Evolutionary conservation across 495 filamentous ascomycete genomes (phyloP), one percentile per base, ranked within the genome.

Genomic region (Aspergillus leporis): DNA sequence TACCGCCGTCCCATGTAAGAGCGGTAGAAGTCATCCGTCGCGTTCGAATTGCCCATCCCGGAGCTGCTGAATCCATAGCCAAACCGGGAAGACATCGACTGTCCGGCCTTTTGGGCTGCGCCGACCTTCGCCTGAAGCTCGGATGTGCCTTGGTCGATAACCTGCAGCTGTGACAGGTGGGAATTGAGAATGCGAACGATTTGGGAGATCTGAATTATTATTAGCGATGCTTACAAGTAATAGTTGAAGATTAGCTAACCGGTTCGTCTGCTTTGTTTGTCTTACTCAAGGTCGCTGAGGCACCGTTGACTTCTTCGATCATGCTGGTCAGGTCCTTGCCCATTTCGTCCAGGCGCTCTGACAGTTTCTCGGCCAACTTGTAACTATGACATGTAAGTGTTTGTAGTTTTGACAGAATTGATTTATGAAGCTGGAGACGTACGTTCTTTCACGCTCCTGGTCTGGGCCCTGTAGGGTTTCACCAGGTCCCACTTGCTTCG

Each of bases 301-400:
- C 91, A 56, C 85, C 84, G 67, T 99, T 99, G 67, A 98, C 94
- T 73, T 97, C 94, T 67, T 96, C 92, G 67, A 99, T 96, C 92
- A 99, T 97, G 74, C 87, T 90, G 41, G 82, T 82, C 51, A 98
- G 77, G 71, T 96, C 92, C 71, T 89, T 91, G 71, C 91, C 91
- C 89, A 96, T 95, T 55, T 92, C 90, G 43, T 92, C 90, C 65
- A 98, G 72, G 53, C 86, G 83, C 66, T 96, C 91, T 2, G 90
- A 90, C 46, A 98, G 80, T 72, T 89, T 91, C 79, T 97, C 93
- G 12, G 94, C 94, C 23, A 93, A 72, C 79, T 92, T 89, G 72
- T 96, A 96, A 23, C 82, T 85, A 48, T 53, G n/a, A 31, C 50
- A 19, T 30, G 53, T 73, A 46, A 72, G 62, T 49, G 53, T 19